Conservation (phyloP, 164 flowering plant species). For the Vitis cinerea region DNA sequence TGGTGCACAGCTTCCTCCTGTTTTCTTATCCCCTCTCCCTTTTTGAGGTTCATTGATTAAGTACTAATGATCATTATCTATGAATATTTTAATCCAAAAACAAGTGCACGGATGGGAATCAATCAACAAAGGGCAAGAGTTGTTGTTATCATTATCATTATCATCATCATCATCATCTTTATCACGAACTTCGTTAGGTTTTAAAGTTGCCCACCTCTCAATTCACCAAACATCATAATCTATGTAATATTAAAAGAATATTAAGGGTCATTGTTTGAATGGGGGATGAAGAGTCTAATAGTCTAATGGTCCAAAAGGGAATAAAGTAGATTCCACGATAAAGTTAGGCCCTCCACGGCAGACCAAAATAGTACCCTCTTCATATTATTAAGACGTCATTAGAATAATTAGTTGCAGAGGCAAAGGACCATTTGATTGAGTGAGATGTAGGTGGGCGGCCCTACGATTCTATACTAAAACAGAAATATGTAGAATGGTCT, state of each 20-base stretch:
- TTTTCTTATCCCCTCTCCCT: not conserved
- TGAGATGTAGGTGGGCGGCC: too few species aligned
- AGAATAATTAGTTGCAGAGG: too few species aligned
- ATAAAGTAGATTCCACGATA: conserved; percentile 12
- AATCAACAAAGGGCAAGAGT: not conserved
- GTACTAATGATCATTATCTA: too few species aligned
- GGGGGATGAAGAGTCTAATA: not conserved
- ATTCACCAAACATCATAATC: not conserved
- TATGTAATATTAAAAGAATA: too few species aligned
- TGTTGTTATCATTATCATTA: not conserved
- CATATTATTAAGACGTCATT: too few species aligned
- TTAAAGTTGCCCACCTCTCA: not conserved
- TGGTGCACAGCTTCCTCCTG: not conserved
- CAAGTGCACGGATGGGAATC: not conserved
- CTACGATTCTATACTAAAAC: too few species aligned
- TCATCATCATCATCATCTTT: not conserved
- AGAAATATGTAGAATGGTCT: too few species aligned
- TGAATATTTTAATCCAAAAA: not conserved
- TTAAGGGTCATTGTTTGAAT: not conserved
- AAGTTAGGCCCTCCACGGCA: conserved; percentile 2
- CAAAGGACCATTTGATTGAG: too few species aligned
- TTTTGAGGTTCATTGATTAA: too few species aligned
- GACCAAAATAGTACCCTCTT: not conserved
- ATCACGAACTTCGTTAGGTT: conserved; percentile 1
- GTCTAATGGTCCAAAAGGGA: conserved; percentile 2